Evolutionary conservation across 768 basidiomycete species (phyloP), one percentile per base, ranked within the genome.

Genomic region (Mycena capillaripes): DNA sequence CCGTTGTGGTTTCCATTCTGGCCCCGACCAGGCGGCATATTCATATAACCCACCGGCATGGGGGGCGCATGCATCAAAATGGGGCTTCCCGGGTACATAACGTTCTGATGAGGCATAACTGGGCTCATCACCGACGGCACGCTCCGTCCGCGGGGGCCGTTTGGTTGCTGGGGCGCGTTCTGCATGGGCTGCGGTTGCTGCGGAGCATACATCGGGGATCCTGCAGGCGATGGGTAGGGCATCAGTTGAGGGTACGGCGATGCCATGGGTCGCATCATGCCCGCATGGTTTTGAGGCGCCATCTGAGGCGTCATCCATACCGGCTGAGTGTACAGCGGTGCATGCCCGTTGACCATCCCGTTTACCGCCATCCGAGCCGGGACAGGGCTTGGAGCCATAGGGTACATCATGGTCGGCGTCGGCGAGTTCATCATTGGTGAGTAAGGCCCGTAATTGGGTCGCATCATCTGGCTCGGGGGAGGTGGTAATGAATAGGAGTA

Each of bases 341-440:
- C 80, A 69, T 89, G 89, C 8, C 92, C 91, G 71, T 92, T 93
- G 64, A 90, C 60, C 60, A 61, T 61, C 44, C 60, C 60, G 60
- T 61, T 61, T n/a, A 61, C 81, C 66, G 87, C 83, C 85, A 92
- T 89, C 67, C 90, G 85, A 65, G 83, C 81, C 36, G 92, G 90
- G 21, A 92, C 87, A 61, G 92, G 91, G 72, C 91, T 95, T 4
- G 90, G 84, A 12, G 87, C 81, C 77, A 91, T 87, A 23, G 88
- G 83, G 73, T 94, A 95, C 84, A 93, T 85, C 64, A 93, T 78
- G n/a, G 85, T 83, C 40, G 92, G 91, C 68, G 85, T 89, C 5
- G 93, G 93, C 19, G 93, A 90, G 73, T 88, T 90, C 82, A 93
- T 86, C 86, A 94, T 90, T 3, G 93, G 90, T 17, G 93, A 90